These are phyloP conservation scores for Pyrenula massariospora DNA, from an alignment of 495 filamentous ascomycete species.

Conservation along the genomic window DNA sequence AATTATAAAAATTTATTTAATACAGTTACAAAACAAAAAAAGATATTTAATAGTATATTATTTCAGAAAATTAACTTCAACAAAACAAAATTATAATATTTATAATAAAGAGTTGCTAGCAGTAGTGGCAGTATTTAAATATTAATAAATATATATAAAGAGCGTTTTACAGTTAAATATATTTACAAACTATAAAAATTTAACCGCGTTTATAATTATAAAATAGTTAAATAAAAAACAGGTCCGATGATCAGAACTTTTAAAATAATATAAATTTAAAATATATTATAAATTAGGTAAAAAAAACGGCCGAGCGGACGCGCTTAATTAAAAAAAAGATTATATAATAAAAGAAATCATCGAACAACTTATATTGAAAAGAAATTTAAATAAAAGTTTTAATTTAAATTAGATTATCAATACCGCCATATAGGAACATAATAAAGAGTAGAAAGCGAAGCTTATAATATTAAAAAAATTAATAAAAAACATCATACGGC, in stretches of 20 bases:
- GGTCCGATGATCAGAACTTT: neutral
- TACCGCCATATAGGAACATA: no score
- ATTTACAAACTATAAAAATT: conserved; percentile 7
- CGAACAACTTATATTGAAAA: neutral
- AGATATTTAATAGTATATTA: conserved; percentile 7
- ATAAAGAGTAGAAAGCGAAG: no score
- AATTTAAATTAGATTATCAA: neutral
- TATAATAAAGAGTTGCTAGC: conserved; percentile 13
- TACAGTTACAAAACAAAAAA: conserved; percentile 4
- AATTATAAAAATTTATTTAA: conserved; percentile 5
- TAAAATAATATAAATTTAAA: neutral
- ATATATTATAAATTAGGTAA: neutral
- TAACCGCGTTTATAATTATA: conserved; percentile 3
- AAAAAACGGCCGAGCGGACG: neutral
- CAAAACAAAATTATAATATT: conserved; percentile 14
- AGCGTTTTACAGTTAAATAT: neutral
- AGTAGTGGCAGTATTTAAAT: conserved; percentile 4
- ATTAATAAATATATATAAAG: conserved; percentile 8
- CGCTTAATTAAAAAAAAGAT: neutral
- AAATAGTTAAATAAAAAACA: conserved; percentile 1
- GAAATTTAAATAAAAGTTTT: neutral
- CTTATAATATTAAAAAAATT: no score
- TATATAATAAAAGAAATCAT: neutral
- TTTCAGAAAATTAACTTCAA: conserved; percentile 4
- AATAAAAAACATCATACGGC: no score